Conservation (phyloP, 495 filamentous ascomycete species). For the Trichocladium uniseriatum region DNA sequence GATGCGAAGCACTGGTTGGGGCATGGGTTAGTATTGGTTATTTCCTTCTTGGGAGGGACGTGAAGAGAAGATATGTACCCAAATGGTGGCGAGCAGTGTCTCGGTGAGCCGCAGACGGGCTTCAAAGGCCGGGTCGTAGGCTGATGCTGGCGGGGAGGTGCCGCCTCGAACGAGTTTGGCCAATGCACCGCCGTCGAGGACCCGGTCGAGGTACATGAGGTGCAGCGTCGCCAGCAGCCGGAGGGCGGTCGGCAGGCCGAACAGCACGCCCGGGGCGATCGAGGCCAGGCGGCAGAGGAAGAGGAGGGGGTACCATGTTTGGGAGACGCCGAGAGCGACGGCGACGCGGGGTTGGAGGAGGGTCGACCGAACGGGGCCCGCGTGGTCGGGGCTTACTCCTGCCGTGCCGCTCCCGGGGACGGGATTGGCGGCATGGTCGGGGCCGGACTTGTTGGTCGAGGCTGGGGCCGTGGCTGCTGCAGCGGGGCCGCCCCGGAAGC, state of each 20-base stretch:
- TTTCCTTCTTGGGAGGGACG: too few relatives aligned
- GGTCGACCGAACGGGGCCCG: conserved; percentile 53
- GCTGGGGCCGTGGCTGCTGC: conserved; percentile 1
- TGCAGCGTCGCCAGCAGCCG: conserved; percentile 35
- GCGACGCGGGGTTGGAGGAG: conserved; percentile 43
- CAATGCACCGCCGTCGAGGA: conserved; percentile 15
- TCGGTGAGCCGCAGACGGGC: conserved; percentile 55
- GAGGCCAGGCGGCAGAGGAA: conserved; percentile 38
- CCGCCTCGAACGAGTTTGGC: conserved; percentile 28
- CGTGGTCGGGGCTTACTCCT: background rate
- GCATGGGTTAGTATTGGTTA: background rate
- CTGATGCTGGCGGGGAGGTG: background rate
- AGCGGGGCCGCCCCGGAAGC: conserved; percentile 3
- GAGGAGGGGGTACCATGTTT: conserved; percentile 37
- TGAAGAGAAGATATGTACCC: conserved; percentile 61
- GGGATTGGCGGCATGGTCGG: background rate
- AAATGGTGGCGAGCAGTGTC: conserved; percentile 70
- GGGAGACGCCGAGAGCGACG: conserved; percentile 40
- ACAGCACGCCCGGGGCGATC: conserved; percentile 34
- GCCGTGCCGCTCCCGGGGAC: background rate
- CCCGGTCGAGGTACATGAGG: conserved; percentile 23
- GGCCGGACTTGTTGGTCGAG: background rate
- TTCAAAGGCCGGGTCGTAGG: conserved; percentile 19
- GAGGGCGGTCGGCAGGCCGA: conserved; percentile 37
- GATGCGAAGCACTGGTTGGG: conserved; percentile 60